Conservation (phyloP, 2,329 filamentous ascomycete genomes). For the Xylaria sp. region DNA sequence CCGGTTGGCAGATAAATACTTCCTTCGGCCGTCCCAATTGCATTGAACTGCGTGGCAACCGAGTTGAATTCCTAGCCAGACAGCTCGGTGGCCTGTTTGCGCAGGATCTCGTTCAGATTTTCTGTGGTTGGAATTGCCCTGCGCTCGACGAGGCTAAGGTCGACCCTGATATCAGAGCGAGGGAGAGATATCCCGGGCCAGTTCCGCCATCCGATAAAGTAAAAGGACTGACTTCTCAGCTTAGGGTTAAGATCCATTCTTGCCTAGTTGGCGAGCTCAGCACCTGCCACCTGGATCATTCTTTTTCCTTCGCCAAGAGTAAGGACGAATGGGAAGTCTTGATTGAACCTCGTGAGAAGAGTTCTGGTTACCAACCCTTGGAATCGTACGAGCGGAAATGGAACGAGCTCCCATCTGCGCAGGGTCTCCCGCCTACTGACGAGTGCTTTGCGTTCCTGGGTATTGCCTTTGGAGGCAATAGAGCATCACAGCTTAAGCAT, state of each 20-base stretch:
- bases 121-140: constrained; percentile 42
- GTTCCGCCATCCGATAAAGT: constrained; percentile 34
- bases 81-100: constrained; percentile 48
- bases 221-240: constrained; percentile 21
- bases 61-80: constrained; percentile 42
- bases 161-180: constrained; percentile 9
- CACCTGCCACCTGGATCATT: constrained; percentile 37
- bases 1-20: constrained; percentile 49
- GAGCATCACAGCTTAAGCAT: constrained; percentile 45
- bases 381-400: constrained; percentile 42
- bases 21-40: constrained; percentile 37
- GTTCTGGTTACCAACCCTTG: constrained; percentile 28
- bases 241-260: constrained; percentile 40
- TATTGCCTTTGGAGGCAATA: constrained; percentile 47
- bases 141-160: constrained; percentile 37
- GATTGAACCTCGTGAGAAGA: constrained; percentile 40
- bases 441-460: constrained; percentile 41
- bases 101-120: constrained; percentile 29
- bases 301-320: constrained; percentile 43
- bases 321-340: constrained; percentile 46
- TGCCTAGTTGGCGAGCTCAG: constrained; percentile 38
- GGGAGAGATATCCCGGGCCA: constrained; percentile 36
- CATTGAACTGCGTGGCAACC: constrained; percentile 18
- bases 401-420: constrained; percentile 29
- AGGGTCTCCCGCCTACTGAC: not conserved